phyloP scores from a whole-genome alignment of 1,284 basidiomycete genomes.

The Boletus austroedulis region DNA sequence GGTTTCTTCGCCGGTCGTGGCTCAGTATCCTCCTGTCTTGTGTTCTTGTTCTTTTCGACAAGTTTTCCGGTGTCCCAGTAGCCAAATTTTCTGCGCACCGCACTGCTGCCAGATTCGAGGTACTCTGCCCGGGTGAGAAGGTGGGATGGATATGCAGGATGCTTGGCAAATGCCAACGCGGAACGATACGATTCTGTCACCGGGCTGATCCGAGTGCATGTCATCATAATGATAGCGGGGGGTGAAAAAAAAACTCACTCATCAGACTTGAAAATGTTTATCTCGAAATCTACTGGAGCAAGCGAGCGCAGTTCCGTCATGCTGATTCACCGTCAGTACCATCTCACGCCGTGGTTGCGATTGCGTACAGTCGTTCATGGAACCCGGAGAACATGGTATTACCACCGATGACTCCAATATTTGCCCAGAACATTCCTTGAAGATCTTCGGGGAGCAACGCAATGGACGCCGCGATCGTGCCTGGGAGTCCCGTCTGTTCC shows the following conservation, averaged over 20 bases:
- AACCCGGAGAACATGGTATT: slow-evolving; percentile 76
- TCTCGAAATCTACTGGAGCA: slow-evolving; percentile 74
- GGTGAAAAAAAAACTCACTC: slow-evolving; percentile 54
- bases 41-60: slow-evolving; percentile 25
- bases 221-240: slow-evolving; percentile 6
- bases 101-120: slow-evolving; percentile 73
- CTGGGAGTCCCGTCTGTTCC: slow-evolving; percentile 75
- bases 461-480: slow-evolving; percentile 75
- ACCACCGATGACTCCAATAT: slow-evolving; percentile 88
- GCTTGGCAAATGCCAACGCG: slow-evolving; percentile 58
- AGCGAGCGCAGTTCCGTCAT: slow-evolving; percentile 71
- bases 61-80: slow-evolving; percentile 40
- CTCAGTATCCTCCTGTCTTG: slow-evolving; percentile 24
- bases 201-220: slow-evolving; percentile 48
- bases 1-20: slow-evolving; percentile 30
- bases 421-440: slow-evolving; percentile 90
- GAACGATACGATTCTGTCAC: slow-evolving; percentile 70
- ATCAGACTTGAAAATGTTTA: slow-evolving; percentile 66
- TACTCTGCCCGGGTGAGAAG: slow-evolving; percentile 79
- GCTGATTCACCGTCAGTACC: slow-evolving; percentile 37
- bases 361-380: slow-evolving; percentile 66
- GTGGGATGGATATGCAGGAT: slow-evolving; percentile 49
- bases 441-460: slow-evolving; percentile 69
- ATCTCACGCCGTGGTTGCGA: slow-evolving; percentile 10
- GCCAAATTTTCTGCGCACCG: slow-evolving; percentile 66